Evolutionary conservation across 202 grass and related monocot species (phyloP).

Genomic region (Alloteropsis angusta): DNA sequence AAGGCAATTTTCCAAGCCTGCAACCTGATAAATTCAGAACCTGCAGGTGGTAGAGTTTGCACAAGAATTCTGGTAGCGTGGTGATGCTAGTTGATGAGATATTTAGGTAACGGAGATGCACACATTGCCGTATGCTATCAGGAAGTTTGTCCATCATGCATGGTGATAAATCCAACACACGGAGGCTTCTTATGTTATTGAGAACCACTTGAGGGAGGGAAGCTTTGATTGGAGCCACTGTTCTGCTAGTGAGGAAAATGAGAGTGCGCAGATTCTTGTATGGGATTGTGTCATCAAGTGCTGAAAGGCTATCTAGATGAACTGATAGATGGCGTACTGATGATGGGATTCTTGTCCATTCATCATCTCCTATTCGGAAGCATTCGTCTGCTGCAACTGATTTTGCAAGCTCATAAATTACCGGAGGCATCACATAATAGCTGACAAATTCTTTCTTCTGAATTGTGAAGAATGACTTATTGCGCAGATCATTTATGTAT

Average conservation of each 20-base stretch:
- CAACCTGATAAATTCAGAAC: constrained; percentile 37
- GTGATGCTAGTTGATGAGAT: constrained; percentile 18
- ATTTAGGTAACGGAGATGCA: constrained; percentile 36
- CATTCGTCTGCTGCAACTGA: constrained; percentile 35
- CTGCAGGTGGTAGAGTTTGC: constrained; percentile 45
- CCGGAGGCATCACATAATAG: constrained; percentile 29
- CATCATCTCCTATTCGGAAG: constrained; percentile 26
- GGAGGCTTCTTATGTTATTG: not conserved
- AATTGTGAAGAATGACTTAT: constrained; percentile 28
- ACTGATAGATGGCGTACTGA: constrained; percentile 40
- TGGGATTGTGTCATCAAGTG: constrained; percentile 7
- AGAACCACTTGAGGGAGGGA: constrained; percentile 17
- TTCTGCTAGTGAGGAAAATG: constrained; percentile 8
- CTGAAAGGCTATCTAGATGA: constrained; percentile 14
- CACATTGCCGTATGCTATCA: constrained; percentile 10
- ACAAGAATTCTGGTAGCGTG: constrained; percentile 27
- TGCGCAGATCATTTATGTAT: constrained; percentile 25
- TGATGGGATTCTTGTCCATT: constrained; percentile 23
- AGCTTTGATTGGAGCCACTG: not conserved
- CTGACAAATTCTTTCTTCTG: constrained; percentile 19
- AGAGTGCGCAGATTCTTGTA: constrained; percentile 24
- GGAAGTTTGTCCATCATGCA: constrained; percentile 27
- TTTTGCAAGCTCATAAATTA: constrained; percentile 40
- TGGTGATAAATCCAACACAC: constrained; percentile 32
- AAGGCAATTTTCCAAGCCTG: constrained; percentile 21